phyloP scores from a whole-genome alignment of 805 yeast genomes.

The Priceomyces carsonii region DNA sequence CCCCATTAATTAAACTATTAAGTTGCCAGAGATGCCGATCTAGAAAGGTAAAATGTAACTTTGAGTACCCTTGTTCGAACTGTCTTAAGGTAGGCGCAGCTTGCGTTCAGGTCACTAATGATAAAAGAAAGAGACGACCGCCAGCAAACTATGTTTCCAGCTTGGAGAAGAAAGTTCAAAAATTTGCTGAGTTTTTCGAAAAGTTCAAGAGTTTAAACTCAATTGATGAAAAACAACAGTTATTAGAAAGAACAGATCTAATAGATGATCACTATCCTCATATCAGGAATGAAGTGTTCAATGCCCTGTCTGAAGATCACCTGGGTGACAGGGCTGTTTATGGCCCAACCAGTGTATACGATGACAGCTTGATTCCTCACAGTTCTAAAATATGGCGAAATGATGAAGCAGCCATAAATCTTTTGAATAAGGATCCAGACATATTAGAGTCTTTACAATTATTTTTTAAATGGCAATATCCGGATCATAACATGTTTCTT shows the following conservation, averaged over 20 bases:
- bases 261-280: slow-evolving; percentile 7
- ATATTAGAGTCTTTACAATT: slow-evolving; percentile 38
- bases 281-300: not conserved
- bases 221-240: slow-evolving; percentile 19
- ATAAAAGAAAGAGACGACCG: slow-evolving; percentile 52
- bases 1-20: slow-evolving; percentile 14
- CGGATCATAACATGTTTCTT: slow-evolving; percentile 62
- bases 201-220: slow-evolving; percentile 21
- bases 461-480: slow-evolving; percentile 67
- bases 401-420: slow-evolving; percentile 19
- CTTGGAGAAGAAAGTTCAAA: slow-evolving; percentile 33
- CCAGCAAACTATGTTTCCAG: slow-evolving; percentile 50
- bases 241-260: slow-evolving; percentile 21
- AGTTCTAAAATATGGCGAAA: slow-evolving; percentile 14
- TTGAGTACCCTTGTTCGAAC: slow-evolving; percentile 48
- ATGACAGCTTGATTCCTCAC: slow-evolving; percentile 25
- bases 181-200: slow-evolving; percentile 24
- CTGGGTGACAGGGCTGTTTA: slow-evolving; percentile 37
- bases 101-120: slow-evolving; percentile 49
- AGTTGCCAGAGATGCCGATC: slow-evolving; percentile 44
- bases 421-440: slow-evolving; percentile 35
- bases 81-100: slow-evolving; percentile 45
- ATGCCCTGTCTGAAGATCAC: slow-evolving; percentile 11
- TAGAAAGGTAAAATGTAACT: slow-evolving; percentile 50
- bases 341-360: slow-evolving; percentile 49